Evolutionary conservation across 768 basidiomycete species (phyloP).

Genomic region (Phlebiopsis flavidoalba): DNA sequence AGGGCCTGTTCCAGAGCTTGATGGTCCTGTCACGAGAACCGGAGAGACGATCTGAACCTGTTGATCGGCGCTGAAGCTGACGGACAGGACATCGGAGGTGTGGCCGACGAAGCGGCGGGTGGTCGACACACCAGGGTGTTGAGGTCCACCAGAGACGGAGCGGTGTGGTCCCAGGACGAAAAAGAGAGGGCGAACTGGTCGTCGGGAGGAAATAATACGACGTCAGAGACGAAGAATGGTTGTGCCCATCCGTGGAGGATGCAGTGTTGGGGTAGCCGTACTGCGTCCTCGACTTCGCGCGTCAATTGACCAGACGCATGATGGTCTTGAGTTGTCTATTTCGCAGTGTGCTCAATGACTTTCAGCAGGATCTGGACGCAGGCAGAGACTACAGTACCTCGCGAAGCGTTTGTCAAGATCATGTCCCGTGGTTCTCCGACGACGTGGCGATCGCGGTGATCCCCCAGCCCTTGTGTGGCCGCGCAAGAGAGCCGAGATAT

Average conservation of each 20-base stretch:
- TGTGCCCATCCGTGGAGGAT: slow-evolving; percentile 98
- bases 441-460: slow-evolving; percentile 98
- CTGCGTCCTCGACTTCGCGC: slow-evolving; percentile 78
- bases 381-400: slow-evolving; percentile 58
- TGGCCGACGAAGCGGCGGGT: slow-evolving; percentile 98
- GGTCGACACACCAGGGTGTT: slow-evolving; percentile 94
- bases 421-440: slow-evolving; percentile 98
- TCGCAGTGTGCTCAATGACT: slow-evolving; percentile 15
- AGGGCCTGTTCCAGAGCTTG: slow-evolving; percentile 99
- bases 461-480: slow-evolving; percentile 97
- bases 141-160: slow-evolving; percentile 98
- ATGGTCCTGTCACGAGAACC: slow-evolving; percentile 95
- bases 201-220: slow-evolving; percentile 98
- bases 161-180: slow-evolving; percentile 99
- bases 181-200: slow-evolving; percentile 98
- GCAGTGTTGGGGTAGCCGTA: slow-evolving; percentile 97
- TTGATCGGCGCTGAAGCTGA: slow-evolving; percentile 99
- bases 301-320: slow-evolving; percentile 99
- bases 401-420: slow-evolving; percentile 96
- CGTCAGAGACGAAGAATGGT: slow-evolving; percentile 98
- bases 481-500: slow-evolving; percentile 84
- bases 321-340: slow-evolving; percentile 98
- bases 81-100: slow-evolving; percentile 95
- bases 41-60: slow-evolving; percentile 98
- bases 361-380: neutral